Evolutionary conservation across 208 protist genomes (phyloP), one percentile per base, ranked within the genome.

Genomic region (Acanthamoeba sp.): DNA sequence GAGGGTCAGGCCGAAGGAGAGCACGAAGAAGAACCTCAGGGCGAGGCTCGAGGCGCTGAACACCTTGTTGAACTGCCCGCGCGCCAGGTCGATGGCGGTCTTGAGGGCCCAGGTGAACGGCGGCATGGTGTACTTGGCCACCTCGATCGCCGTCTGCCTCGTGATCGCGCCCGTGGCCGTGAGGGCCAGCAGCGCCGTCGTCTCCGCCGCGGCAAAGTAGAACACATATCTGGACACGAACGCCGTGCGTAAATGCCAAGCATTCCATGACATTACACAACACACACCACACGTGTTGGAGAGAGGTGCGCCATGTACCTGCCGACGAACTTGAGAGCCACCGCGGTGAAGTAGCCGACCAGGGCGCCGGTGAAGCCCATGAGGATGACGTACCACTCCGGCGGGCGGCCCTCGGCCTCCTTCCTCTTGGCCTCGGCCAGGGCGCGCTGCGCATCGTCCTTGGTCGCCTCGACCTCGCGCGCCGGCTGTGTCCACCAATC

Each of bases 61-160:
- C 16, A 85, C 29, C n/a, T 34, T 24, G 14, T 1, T 20, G 76
- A 85, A 85, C 76, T 85, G 10, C 1, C 76, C 76, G 7, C 76
- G 76, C 45, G 45, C 42, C 27, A 57, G 40, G 24, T 85, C 42
- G 42, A 85, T 57, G 6, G 42, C 76, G 42, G 76, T 85, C 22
- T 38, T 27, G 9, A 85, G 76, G 1, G 76, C 76, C 76, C 76
- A 85, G 2, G 76, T 57, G 76, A 85, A 85, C 29, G 76, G 76
- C 20, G 76, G 76, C 76, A 85, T 85, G 76, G 76, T 85, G 76
- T 59, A 85, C 76, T 85, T 85, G 76, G 76, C 76, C 45, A 85
- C 76, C 76, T 85, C 76, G n/a, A 85, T n/a, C n/a, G 76, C 76
- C 12, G 76, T 85, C 76, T 85, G 76, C 76, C n/a, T 85, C 27